Evolutionary conservation across 192 early-diverging fungal genomes (phyloP).

Genomic region (Funneliformis geosporum): DNA sequence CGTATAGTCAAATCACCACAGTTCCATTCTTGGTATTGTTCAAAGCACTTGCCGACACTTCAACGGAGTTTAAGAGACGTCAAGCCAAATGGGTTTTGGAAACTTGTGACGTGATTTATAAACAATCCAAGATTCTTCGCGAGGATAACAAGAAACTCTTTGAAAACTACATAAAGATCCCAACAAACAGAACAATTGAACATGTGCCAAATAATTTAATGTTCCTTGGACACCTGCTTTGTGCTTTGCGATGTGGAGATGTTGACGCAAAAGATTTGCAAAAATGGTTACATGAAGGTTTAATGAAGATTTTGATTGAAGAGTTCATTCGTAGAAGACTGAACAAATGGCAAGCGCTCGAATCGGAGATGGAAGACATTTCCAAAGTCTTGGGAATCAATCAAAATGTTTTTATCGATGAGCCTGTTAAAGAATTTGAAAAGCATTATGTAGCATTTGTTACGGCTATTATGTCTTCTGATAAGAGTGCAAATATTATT

Average conservation of each 20-base stretch:
- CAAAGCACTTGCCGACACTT: constrained; percentile 38
- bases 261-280: constrained; percentile 31
- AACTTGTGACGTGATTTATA: constrained; percentile 50
- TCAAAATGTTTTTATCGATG: constrained; percentile 32
- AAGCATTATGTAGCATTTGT: constrained; percentile 36
- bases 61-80: constrained; percentile 40
- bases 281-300: constrained; percentile 18
- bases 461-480: constrained; percentile 9
- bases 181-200: constrained; percentile 43
- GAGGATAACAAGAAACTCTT: constrained; percentile 42
- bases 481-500: neutral
- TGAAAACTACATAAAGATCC: constrained; percentile 35
- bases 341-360: constrained; percentile 36
- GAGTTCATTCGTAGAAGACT: constrained; percentile 40
- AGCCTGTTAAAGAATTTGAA: constrained; percentile 27
- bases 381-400: constrained; percentile 35
- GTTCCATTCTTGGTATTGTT: constrained; percentile 45
- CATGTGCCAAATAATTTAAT: constrained; percentile 43
- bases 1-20: constrained; percentile 45
- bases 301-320: constrained; percentile 39
- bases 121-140: constrained; percentile 34
- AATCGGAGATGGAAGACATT: constrained; percentile 34
- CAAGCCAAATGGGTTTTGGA: constrained; percentile 44
- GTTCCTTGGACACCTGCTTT: constrained; percentile 46
- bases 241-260: constrained; percentile 42